Percentiles rank a stretch among this genome's conserved stretches.
phyloP scores from a whole-genome alignment of 176 grass and related monocot species.

The Bolboschoenus planiculmis region DNA sequence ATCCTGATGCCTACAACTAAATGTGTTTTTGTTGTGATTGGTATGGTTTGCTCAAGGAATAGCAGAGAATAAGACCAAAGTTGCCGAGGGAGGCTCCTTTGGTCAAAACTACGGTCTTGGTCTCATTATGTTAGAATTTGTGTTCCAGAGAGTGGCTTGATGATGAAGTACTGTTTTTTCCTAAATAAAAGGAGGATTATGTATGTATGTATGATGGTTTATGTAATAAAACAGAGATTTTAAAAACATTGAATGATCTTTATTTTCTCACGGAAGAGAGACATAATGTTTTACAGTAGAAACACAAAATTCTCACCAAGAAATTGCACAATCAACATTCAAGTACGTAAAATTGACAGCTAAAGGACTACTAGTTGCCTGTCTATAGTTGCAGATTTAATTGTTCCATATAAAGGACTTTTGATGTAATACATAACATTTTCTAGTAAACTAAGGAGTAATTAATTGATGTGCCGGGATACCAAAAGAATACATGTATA shows the following conservation, averaged over 20 bases:
- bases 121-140: not conserved
- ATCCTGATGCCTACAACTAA: slow-evolving; percentile 28
- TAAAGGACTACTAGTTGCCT: too few species aligned
- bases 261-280: too few species aligned
- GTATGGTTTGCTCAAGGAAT: not conserved
- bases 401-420: too few species aligned
- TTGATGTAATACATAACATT: too few species aligned
- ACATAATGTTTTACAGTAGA: not conserved
- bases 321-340: not conserved
- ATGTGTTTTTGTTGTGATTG: not conserved
- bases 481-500: too few species aligned
- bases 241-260: too few species aligned
- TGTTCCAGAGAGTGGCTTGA: not conserved
- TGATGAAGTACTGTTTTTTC: not conserved
- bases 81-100: not conserved
- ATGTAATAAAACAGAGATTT: not conserved
- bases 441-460: too few species aligned
- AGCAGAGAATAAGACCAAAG: not conserved
- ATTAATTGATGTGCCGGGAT: too few species aligned
- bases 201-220: not conserved
- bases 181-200: not conserved
- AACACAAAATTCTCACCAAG: not conserved
- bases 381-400: too few species aligned
- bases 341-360: not conserved
- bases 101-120: not conserved